These are phyloP conservation scores for Pseudohalonectria lignicola DNA, from an alignment of 2,329 filamentous ascomycete species.

Conservation along the genomic window DNA sequence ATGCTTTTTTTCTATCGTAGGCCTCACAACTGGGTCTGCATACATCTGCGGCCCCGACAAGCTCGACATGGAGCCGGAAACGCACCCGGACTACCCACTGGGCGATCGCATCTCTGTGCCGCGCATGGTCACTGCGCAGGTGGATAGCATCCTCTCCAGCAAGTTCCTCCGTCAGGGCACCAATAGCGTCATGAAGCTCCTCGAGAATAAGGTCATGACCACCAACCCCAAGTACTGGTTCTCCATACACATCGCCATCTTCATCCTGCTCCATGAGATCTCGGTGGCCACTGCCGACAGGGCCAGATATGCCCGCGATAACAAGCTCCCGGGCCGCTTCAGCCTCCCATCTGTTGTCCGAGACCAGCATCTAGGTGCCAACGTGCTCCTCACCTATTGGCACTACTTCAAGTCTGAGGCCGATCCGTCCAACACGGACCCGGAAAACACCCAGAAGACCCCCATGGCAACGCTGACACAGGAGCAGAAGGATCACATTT, in stretches of 20 bases:
- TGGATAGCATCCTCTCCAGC: conserved; percentile 28
- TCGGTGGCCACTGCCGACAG: conserved; percentile 27
- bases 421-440: conserved; percentile 14
- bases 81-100: conserved; percentile 24
- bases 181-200: conserved; percentile 19
- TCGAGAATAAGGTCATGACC: conserved; percentile 22
- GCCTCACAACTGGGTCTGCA: conserved; percentile 31
- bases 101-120: conserved; percentile 25
- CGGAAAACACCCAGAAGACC: conserved; percentile 13
- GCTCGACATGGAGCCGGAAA: conserved; percentile 25
- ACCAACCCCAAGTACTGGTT: conserved; percentile 21
- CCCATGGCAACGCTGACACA: conserved; percentile 17
- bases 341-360: conserved; percentile 19
- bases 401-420: conserved; percentile 33
- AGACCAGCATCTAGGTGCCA: conserved; percentile 31
- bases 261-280: conserved; percentile 31
- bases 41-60: conserved; percentile 27
- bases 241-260: conserved; percentile 25
- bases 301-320: conserved; percentile 28
- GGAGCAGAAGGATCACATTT: conserved; percentile 21
- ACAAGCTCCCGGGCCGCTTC: conserved; percentile 10
- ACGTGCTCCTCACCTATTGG: conserved; percentile 36
- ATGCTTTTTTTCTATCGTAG: too few relatives aligned
- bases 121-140: conserved; percentile 32
- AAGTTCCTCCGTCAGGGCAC: conserved; percentile 22